phyloP scores from a whole-genome alignment of 768 basidiomycete genomes.

The Pleurotus citrinopileatus region DNA sequence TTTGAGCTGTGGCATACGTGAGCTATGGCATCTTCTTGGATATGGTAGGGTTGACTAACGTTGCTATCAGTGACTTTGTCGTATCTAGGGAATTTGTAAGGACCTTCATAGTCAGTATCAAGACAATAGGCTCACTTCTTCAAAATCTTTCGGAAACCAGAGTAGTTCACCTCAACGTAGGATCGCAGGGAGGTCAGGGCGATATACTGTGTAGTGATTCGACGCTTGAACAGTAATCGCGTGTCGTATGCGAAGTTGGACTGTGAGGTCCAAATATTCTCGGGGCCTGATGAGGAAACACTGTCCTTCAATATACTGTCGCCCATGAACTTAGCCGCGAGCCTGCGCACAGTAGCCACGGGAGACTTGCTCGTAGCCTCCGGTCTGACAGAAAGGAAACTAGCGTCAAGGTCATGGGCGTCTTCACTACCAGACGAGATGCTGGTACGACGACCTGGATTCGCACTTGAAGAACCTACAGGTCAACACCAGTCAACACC shows the following conservation, averaged over 20 bases:
- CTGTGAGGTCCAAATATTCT: conserved; percentile 74
- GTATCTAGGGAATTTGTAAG: conserved; percentile 48
- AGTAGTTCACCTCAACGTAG: conserved; percentile 89
- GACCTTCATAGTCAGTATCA: conserved; percentile 7
- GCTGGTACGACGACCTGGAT: conserved; percentile 16
- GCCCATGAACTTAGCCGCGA: conserved; percentile 14
- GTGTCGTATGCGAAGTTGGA: conserved; percentile 83
- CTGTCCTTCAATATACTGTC: conserved; percentile 52
- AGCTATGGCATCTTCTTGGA: conserved; percentile 7
- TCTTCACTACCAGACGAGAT: conserved; percentile 33
- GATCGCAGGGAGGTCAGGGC: conserved; percentile 73
- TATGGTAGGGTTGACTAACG: conserved; percentile 24
- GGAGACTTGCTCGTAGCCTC: conserved; percentile 9
- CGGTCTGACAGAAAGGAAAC: conserved; percentile 21
- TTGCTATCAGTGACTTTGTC: conserved; percentile 88
- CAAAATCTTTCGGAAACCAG: conserved; percentile 91
- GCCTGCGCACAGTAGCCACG: not conserved
- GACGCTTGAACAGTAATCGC: conserved; percentile 83
- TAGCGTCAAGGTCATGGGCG: conserved; percentile 37
- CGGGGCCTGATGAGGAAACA: conserved; percentile 34
- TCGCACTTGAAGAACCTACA: conserved; percentile 3
- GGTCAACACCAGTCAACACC: not conserved
- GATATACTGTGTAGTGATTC: conserved; percentile 82
- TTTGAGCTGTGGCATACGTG: conserved; percentile 51
- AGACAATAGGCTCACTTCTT: conserved; percentile 69